phyloP scores from a whole-genome alignment of 352 stramenopile genomes.

The Pythium pyrilobum region DNA sequence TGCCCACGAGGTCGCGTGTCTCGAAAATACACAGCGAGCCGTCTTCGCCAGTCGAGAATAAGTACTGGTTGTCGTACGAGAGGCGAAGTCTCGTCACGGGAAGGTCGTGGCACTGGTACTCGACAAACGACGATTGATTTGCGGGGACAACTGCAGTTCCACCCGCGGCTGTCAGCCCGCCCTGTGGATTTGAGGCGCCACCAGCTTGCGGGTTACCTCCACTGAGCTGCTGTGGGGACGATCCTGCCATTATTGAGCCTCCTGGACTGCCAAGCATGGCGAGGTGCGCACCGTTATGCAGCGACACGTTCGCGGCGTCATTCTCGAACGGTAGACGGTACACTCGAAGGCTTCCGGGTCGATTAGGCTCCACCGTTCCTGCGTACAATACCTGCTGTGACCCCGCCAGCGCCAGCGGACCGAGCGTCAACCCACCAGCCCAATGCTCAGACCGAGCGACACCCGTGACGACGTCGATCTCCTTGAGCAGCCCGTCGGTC shows the following conservation, averaged over 20 bases:
- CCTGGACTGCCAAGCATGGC: conserved; percentile 10
- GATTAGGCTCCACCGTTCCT: conserved; percentile 66
- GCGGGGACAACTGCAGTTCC: conserved; percentile 6
- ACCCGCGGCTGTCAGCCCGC: background rate
- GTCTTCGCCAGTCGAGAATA: conserved; percentile 92
- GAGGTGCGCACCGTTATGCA: background rate
- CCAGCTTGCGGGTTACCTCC: conserved; percentile 9
- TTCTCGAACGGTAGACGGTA: conserved; percentile 71
- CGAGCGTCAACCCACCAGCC: conserved; percentile 39
- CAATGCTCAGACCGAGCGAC: conserved; percentile 53
- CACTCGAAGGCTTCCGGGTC: conserved; percentile 61
- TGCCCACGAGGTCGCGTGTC: conserved; percentile 52
- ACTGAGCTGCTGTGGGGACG: conserved; percentile 19
- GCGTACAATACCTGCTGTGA: conserved; percentile 89
- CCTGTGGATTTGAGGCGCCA: conserved; percentile 15
- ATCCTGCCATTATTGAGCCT: background rate
- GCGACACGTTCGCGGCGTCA: conserved; percentile 20
- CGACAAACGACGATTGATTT: conserved; percentile 28
- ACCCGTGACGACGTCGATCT: conserved; percentile 79
- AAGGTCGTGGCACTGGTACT: conserved; percentile 81
- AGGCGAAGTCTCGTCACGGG: conserved; percentile 66
- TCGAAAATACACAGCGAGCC: conserved; percentile 91
- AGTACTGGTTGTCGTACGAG: conserved; percentile 87
- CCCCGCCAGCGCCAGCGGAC: conserved; percentile 78
- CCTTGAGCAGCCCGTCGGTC: conserved; percentile 87